Evolutionary conservation across 164 flowering plant genomes (phyloP).

Genomic region (Buxus sempervirens): DNA sequence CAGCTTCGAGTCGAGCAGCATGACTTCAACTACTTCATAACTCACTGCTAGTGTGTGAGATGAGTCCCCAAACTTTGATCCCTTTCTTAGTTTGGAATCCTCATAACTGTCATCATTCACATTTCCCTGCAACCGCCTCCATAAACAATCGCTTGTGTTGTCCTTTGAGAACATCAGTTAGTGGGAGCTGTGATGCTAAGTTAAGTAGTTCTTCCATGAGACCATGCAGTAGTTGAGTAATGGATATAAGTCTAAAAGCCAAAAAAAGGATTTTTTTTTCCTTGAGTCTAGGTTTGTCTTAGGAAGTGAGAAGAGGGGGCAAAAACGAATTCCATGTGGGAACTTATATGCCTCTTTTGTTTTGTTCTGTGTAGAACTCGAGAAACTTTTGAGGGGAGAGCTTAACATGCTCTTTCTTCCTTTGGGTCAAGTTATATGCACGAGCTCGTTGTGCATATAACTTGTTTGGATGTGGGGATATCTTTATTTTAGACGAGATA

Average conservation of each 20-base stretch:
- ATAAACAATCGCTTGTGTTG: neutral
- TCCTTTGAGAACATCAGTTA: neutral
- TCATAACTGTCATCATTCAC: neutral
- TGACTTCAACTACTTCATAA: conserved; percentile 42
- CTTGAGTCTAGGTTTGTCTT: neutral
- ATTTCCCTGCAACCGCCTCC: neutral
- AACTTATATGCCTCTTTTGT: too few relatives aligned
- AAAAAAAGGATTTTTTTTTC: neutral
- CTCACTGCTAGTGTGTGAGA: conserved; percentile 4
- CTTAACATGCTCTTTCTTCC: too few relatives aligned
- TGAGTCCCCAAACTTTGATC: neutral
- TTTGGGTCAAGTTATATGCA: too few relatives aligned
- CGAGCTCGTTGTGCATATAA: too few relatives aligned
- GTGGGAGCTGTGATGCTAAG: neutral
- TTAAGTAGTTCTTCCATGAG: neutral
- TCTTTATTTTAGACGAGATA: too few relatives aligned
- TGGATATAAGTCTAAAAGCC: neutral
- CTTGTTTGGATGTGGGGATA: too few relatives aligned
- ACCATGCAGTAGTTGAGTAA: neutral
- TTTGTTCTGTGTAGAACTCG: too few relatives aligned
- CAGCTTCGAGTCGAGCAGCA: conserved; percentile 50
- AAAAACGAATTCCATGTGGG: neutral
- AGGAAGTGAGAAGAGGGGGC: too few relatives aligned
- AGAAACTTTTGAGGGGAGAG: too few relatives aligned
- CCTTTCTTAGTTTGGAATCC: neutral